Conservation (phyloP, 140 eudicot genomes). For the Flaveria floridana region DNA sequence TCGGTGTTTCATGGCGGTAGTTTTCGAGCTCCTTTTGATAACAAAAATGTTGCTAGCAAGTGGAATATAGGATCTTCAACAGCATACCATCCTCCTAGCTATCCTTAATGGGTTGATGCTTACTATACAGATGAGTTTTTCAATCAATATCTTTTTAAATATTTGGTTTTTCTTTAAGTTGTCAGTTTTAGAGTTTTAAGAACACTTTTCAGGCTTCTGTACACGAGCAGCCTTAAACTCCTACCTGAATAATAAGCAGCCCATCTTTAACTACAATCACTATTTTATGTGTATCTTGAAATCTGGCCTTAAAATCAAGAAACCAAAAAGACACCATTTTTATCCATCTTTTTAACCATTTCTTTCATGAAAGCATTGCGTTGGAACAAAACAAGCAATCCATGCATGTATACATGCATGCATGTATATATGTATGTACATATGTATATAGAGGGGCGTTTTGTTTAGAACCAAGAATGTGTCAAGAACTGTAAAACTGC, state of each 20-base stretch:
- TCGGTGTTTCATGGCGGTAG: slow-evolving; percentile 32
- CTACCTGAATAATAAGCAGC: slow-evolving; percentile 26
- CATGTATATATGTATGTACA: background rate
- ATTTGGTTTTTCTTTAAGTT: slow-evolving; percentile 18
- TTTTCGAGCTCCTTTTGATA: slow-evolving; percentile 33
- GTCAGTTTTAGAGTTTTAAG: slow-evolving; percentile 27
- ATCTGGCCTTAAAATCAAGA: slow-evolving; percentile 22
- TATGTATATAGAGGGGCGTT: too few species aligned
- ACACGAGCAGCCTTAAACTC: slow-evolving; percentile 15
- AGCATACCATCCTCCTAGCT: slow-evolving; percentile 40
- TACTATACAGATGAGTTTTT: slow-evolving; percentile 43
- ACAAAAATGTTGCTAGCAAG: slow-evolving; percentile 35
- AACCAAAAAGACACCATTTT: slow-evolving; percentile 20
- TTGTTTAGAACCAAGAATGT: too few species aligned
- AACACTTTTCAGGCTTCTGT: slow-evolving; percentile 40
- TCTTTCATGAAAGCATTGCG: background rate
- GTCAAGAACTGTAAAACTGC: too few species aligned
- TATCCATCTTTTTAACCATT: background rate
- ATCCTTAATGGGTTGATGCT: slow-evolving; percentile 28
- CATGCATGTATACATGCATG: background rate
- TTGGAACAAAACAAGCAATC: slow-evolving; percentile 18
- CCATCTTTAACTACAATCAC: slow-evolving; percentile 20
- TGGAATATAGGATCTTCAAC: slow-evolving; percentile 42
- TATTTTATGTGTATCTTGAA: slow-evolving; percentile 33
- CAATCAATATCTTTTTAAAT: slow-evolving; percentile 22